These are phyloP conservation scores for Starmerella stellata DNA, from an alignment of 805 yeast species.

Conservation along the genomic window DNA sequence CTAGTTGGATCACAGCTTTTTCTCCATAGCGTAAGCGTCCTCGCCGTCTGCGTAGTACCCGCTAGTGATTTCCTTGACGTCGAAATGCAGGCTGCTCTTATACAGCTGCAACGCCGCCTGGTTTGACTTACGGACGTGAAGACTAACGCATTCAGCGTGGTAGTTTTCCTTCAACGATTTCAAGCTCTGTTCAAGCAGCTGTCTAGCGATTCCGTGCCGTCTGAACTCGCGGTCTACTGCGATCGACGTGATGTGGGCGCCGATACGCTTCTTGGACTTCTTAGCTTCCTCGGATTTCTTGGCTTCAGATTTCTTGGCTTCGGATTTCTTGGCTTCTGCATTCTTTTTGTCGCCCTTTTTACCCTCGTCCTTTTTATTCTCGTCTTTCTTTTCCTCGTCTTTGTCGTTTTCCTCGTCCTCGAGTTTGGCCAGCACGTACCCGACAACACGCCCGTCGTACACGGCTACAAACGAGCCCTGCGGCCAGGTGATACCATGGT, in stretches of 20 bases:
- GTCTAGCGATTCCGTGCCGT: constrained; percentile 86
- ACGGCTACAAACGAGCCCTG: constrained; percentile 86
- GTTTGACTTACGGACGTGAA: constrained; percentile 87
- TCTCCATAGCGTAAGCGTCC: constrained; percentile 91
- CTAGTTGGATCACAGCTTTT: constrained; percentile 18
- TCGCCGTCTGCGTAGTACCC: constrained; percentile 95
- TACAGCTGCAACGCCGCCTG: constrained; percentile 86
- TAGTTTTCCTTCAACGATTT: constrained; percentile 67
- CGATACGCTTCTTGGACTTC: constrained; percentile 21
- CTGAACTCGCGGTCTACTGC: constrained; percentile 92
- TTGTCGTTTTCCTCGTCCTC: constrained; percentile 47
- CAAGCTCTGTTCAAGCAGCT: constrained; percentile 59
- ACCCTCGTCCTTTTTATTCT: background rate
- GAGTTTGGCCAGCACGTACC: constrained; percentile 90
- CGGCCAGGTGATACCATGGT: constrained; percentile 92
- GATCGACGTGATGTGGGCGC: constrained; percentile 86
- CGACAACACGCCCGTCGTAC: constrained; percentile 69
- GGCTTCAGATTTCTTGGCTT: background rate
- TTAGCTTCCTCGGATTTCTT: background rate
- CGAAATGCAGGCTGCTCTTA: constrained; percentile 66
- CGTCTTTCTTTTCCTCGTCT: constrained; percentile 11
- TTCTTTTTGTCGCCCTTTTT: background rate
- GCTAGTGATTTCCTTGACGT: constrained; percentile 62
- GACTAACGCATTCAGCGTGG: constrained; percentile 63
- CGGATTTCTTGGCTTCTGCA: background rate